phyloP scores from a whole-genome alignment of 805 yeast species.

The Blastobotrys chiropterorum region DNA sequence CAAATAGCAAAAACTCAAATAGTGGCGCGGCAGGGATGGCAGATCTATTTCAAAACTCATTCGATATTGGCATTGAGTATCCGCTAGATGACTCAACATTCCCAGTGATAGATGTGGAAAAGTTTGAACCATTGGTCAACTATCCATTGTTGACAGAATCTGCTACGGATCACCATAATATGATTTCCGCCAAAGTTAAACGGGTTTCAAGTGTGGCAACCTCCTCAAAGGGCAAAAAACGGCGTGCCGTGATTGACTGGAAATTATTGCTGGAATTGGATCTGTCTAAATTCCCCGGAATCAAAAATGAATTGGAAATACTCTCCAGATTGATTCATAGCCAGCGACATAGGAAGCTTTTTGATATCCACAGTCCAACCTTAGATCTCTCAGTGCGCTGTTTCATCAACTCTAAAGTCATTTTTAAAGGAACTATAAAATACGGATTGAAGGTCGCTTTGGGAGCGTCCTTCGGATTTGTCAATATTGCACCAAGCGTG shows the following conservation, averaged over 20 bases:
- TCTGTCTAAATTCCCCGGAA: background rate
- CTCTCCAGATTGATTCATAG: background rate
- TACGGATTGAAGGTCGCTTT: background rate
- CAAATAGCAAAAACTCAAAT: background rate
- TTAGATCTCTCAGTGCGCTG: background rate
- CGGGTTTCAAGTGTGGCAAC: background rate
- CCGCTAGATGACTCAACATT: conserved; percentile 2
- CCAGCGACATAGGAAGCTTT: background rate
- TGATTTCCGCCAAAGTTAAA: background rate
- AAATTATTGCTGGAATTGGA: background rate
- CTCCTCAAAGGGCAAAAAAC: background rate
- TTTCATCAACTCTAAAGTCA: background rate
- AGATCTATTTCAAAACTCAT: background rate
- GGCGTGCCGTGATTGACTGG: background rate
- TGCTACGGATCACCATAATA: background rate
- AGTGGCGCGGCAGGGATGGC: background rate
- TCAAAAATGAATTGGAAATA: background rate
- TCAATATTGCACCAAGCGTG: background rate
- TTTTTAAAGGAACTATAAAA: background rate
- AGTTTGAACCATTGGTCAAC: background rate
- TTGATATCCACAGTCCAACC: background rate
- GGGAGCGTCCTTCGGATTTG: background rate
- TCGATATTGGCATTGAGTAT: conserved; percentile 5
- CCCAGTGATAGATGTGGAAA: background rate
- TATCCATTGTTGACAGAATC: background rate